Evolutionary conservation across 2,329 filamentous ascomycete genomes (phyloP).

Genomic region (Diaporthe sp.): DNA sequence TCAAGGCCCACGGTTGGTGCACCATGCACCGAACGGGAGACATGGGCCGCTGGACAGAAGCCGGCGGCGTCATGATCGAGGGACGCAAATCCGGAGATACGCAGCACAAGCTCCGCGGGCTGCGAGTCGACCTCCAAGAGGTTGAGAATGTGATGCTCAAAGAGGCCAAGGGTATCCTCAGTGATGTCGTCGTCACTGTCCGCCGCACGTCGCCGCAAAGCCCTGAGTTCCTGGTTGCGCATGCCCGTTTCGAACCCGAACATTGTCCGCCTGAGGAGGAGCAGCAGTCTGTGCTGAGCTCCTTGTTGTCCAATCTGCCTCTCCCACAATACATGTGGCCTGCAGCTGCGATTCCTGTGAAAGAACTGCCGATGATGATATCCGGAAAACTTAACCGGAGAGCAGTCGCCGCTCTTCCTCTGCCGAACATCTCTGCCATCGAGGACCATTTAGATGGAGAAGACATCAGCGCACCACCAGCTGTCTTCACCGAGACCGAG

Average conservation of each 20-base stretch:
- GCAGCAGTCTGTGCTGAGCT: neutral
- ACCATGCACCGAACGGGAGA: constrained; percentile 57
- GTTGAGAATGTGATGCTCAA: constrained; percentile 20
- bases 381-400: constrained; percentile 45
- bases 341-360: constrained; percentile 42
- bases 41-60: constrained; percentile 47
- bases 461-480: constrained; percentile 6
- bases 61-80: constrained; percentile 51
- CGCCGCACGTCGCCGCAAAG: neutral
- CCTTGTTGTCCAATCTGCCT: neutral
- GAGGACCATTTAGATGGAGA: neutral
- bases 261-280: neutral
- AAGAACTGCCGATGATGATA: neutral
- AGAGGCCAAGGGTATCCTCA: neutral
- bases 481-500: neutral
- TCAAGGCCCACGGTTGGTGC: constrained; percentile 38
- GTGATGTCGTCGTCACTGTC: constrained; percentile 6
- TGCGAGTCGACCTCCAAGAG: constrained; percentile 52
- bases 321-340: constrained; percentile 34
- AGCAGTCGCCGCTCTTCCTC: constrained; percentile 43
- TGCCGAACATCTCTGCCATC: neutral
- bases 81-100: constrained; percentile 57
- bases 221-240: constrained; percentile 19
- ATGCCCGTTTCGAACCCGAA: constrained; percentile 8
- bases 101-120: constrained; percentile 56